Evolutionary conservation across 2,329 filamentous ascomycete genomes (phyloP).

Genomic region (Lecanicillium sp.): DNA sequence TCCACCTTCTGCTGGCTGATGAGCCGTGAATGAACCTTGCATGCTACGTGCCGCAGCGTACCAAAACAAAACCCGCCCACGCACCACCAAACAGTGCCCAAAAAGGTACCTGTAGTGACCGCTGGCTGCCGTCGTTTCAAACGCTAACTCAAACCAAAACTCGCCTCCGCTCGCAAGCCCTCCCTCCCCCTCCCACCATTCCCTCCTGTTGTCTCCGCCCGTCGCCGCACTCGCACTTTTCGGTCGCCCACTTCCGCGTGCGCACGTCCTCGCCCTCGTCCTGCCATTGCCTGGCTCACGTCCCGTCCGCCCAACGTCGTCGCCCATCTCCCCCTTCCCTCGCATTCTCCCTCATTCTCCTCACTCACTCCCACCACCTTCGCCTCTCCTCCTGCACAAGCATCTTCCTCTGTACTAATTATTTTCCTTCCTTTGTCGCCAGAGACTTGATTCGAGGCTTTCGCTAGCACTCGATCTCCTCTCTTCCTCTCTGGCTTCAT

Average conservation of each 20-base stretch:
- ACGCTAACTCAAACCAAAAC: too few relatives aligned
- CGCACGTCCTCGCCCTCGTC: background rate
- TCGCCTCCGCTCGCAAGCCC: background rate
- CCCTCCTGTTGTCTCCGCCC: too few relatives aligned
- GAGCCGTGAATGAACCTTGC: too few relatives aligned
- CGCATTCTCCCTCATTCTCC: slow-evolving; percentile 8
- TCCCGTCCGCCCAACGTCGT: slow-evolving; percentile 5
- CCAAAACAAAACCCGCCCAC: too few relatives aligned
- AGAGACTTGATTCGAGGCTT: slow-evolving; percentile 30
- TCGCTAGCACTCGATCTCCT: slow-evolving; percentile 39
- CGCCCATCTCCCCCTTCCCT: slow-evolving; percentile 6
- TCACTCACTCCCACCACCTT: slow-evolving; percentile 9
- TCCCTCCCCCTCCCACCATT: background rate
- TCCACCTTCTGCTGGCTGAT: too few relatives aligned
- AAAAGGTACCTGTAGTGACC: too few relatives aligned
- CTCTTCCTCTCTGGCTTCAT: slow-evolving; percentile 8
- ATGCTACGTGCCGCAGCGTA: too few relatives aligned
- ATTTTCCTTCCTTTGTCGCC: slow-evolving; percentile 12
- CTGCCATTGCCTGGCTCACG: slow-evolving; percentile 1
- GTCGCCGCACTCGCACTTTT: too few relatives aligned
- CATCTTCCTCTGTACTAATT: slow-evolving; percentile 12
- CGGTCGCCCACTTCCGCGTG: background rate
- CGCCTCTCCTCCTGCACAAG: slow-evolving; percentile 3
- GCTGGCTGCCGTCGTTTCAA: too few relatives aligned
- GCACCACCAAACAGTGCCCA: too few relatives aligned